Base-by-base conservation (phyloP, 495 filamentous ascomycete genomes). In the Polyplosphaeria fusca region DNA sequence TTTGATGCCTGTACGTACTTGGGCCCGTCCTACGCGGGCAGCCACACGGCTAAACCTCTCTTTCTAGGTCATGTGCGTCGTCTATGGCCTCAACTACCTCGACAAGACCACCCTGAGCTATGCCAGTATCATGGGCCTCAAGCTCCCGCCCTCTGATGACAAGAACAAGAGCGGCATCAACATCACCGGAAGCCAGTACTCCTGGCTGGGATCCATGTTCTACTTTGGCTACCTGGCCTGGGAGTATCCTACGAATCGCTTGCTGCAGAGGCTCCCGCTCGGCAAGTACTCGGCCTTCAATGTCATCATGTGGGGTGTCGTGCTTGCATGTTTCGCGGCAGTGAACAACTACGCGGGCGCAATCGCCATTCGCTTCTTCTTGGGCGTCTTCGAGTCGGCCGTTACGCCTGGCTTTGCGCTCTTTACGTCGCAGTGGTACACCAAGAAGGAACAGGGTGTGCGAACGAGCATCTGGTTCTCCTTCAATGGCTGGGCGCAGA, bases 191-290 rank as follows among this genome's bases (percentile, higher is more conserved):
- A 16, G 2, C 12, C 38, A 65, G 48, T 67, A 62, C 25, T 49
- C 49, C 0, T 65, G 61, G 61, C 46, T 65, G 2, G 46, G 52
- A 1, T 35, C 42, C 26, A 55, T 68, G 59, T 61, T 66, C 46
- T 63, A 69, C 53, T 69, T 70, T 47, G 69, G 70, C 22, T 79
- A 81, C 16, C 65, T 83, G 43, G 69, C 65, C 0, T 75, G 57
- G 64, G 80, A 84, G 63, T 82, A 79, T 43, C 76, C 81, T 0
- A 80, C 80, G 22, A 81, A 77, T 47, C 76, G 77, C 52, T 74
- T 85, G 25, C 77, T 84, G 18, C 80, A 84, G 54, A 68, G 75
- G 3, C 73, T 85, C n/a, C 82, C 82, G 1, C 73, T 85, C 41
- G 82, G 76, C 23, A 81, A 81, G 48, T 79, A 79, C 49, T 66